These are phyloP conservation scores for Candolleomyces efflorescens DNA, from an alignment of 768 basidiomycete species.

Conservation along the genomic window DNA sequence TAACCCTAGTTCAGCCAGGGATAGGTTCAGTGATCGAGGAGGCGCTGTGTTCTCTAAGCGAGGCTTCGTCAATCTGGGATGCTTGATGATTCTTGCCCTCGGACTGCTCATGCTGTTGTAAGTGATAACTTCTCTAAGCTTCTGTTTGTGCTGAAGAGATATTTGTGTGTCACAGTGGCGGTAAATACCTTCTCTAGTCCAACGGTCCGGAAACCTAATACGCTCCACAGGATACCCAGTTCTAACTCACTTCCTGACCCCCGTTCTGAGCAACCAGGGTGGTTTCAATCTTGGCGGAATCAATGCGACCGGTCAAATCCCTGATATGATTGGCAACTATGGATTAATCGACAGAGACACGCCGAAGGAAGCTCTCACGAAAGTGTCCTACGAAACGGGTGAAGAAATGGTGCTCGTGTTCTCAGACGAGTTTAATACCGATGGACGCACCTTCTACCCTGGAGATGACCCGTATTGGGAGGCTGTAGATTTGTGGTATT, in stretches of 20 bases:
- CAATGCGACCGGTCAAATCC: constrained; percentile 62
- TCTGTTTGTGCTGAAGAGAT: too few species aligned
- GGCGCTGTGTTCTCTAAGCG: constrained; percentile 55
- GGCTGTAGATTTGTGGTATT: constrained; percentile 55
- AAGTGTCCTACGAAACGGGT: constrained; percentile 42
- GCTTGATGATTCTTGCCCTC: constrained; percentile 43
- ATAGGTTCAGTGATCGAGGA: constrained; percentile 42
- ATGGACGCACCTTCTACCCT: constrained; percentile 57
- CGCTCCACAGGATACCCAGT: constrained; percentile 35
- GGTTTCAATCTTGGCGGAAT: constrained; percentile 65
- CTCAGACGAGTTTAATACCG: constrained; percentile 68
- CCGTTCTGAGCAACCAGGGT: constrained; percentile 28
- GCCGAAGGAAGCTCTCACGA: constrained; percentile 43
- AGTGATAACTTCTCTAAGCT: constrained; percentile 15
- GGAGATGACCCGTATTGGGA: constrained; percentile 55
- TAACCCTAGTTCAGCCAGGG: constrained; percentile 50
- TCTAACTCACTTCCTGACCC: constrained; percentile 28
- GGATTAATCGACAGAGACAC: constrained; percentile 70
- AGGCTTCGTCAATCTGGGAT: constrained; percentile 57
- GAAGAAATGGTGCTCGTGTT: constrained; percentile 50
- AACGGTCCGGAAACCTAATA: neutral
- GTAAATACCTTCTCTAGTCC: too few species aligned
- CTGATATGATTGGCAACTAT: constrained; percentile 43
- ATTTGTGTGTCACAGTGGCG: too few species aligned
- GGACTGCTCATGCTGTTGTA: constrained; percentile 44